These are phyloP conservation scores for Leptographium wingfieldii DNA, from an alignment of 2,329 filamentous ascomycete genomes.

Conservation along the genomic window DNA sequence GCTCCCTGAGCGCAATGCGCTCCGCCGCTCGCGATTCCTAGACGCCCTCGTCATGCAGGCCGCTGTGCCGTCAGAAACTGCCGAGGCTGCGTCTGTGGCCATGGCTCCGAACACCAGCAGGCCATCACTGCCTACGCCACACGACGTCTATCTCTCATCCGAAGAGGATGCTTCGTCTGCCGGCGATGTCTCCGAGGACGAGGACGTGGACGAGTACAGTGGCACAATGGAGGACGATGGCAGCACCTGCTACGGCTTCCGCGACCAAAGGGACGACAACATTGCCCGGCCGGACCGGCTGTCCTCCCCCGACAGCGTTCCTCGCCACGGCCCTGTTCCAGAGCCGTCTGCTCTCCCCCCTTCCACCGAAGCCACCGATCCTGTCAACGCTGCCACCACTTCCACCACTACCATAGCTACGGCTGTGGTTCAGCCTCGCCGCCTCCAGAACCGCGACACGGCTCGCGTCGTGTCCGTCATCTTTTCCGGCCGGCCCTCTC, in stretches of 20 bases:
- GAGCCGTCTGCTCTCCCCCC: neutral
- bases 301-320: neutral
- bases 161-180: constrained; percentile 54
- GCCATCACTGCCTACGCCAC: constrained; percentile 28
- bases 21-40: constrained; percentile 34
- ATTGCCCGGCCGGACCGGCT: neutral
- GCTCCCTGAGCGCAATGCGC: constrained; percentile 36
- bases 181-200: constrained; percentile 43
- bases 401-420: constrained; percentile 12
- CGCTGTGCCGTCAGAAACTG: too few relatives aligned
- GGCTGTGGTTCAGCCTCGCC: neutral
- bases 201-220: constrained; percentile 22
- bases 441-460: constrained; percentile 34
- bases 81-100: constrained; percentile 11
- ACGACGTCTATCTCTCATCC: constrained; percentile 51
- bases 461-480: constrained; percentile 47
- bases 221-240: constrained; percentile 31
- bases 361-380: constrained; percentile 7
- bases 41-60: constrained; percentile 11
- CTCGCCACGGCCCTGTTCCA: neutral
- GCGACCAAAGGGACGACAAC: neutral
- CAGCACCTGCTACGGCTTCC: too few relatives aligned
- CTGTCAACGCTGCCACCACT: neutral
- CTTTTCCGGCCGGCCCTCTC: constrained; percentile 45
- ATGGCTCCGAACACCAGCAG: neutral